Base-by-base conservation (phyloP, 257 asterid species). In the Handroanthus guayacan region DNA sequence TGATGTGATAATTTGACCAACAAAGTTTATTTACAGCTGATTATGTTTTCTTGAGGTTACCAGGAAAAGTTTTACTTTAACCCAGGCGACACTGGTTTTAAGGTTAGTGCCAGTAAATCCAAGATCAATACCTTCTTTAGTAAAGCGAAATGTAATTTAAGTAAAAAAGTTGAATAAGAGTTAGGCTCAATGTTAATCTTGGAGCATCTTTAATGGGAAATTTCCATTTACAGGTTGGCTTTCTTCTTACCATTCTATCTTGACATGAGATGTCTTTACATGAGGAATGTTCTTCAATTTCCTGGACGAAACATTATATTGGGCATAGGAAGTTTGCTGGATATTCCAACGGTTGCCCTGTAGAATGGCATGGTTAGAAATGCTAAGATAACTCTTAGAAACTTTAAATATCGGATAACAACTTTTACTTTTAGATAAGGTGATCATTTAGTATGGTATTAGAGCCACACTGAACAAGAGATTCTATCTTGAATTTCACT, bases 51-150 rank as follows among this genome's bases (percentile, higher is more conserved):
- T 72, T 62, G 91, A 92, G 98, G 99, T 69, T 95, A 95, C 86
- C 99, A 93, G 88, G 99, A 95, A 89, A 95, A 95, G 63, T 95
- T 88, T 84, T 93, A 95, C 87, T 95, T 95, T 80, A 95, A 95
- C 84, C 98, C 97, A 8, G 97, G 99, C 13, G 99, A 95, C 86
- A 95, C 97, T 38, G 97, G 99, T 66, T 95, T 95, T 74, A 95
- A 95, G 97, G 99, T 91, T 72, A 79, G 86, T 79, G 66, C 66
- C 20, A 52, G 67, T 58, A 18, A 16, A 14, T 57, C 31, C n/a
- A 50, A 11, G 31, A 57, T 25, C 51, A 36, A 4, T 64, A 44
- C 14, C 72, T 41, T 86, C 55, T 72, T 75, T 75, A 8, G 58
- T 74, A 20, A 51, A 43, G 38, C 4, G 8, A 5, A 60, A 36